Evolutionary conservation across 345 rosid species (phyloP).

Genomic region (Eucalyptus victrix): DNA sequence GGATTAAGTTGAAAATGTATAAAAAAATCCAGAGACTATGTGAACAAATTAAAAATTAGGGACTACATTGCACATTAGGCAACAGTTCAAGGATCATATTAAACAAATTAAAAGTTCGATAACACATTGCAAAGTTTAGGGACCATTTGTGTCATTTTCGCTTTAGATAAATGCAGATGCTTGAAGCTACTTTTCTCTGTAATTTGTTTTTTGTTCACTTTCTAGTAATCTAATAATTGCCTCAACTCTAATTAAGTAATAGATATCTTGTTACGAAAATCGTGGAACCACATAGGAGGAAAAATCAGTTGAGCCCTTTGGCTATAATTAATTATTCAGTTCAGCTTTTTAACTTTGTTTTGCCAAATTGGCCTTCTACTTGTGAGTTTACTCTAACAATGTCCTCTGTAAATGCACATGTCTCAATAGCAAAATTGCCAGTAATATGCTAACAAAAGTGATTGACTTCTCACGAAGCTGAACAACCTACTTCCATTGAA

Average conservation of each 20-base stretch:
- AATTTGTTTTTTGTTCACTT: neutral
- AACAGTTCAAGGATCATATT: too few relatives aligned
- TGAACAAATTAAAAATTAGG: neutral
- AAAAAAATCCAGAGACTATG: too few relatives aligned
- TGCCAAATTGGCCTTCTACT: neutral
- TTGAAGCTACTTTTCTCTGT: neutral
- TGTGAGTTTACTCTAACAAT: neutral
- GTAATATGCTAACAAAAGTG: neutral
- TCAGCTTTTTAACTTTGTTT: neutral
- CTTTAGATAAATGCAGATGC: neutral
- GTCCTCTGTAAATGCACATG: neutral
- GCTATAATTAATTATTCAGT: neutral
- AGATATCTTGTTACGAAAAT: neutral
- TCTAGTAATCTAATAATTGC: neutral
- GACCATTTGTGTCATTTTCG: neutral
- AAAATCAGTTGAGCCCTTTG: neutral
- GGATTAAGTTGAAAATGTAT: too few relatives aligned
- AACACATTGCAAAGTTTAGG: neutral
- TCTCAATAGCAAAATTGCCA: neutral
- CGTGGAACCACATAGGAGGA: neutral
- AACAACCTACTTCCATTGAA: neutral
- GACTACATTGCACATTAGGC: neutral
- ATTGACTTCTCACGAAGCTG: neutral
- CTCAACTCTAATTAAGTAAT: neutral
- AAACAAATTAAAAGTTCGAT: neutral